Percentiles rank a stretch among this genome's conserved stretches.
Conservation (phyloP, 441 rosid genomes). For the Pelargonium exstipulatum region DNA sequence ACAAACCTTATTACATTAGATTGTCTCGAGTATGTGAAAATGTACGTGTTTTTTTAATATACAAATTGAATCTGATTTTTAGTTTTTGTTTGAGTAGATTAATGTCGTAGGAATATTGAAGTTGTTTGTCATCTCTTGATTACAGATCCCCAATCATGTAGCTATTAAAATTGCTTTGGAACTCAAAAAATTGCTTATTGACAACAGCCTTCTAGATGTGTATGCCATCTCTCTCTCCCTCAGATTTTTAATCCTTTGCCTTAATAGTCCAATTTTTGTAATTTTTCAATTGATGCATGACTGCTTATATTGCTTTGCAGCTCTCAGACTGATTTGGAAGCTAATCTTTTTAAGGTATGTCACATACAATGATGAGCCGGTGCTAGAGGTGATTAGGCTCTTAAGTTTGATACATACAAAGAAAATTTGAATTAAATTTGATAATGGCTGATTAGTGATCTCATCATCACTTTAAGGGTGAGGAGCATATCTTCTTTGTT, state of each 20-base stretch:
- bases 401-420: neutral
- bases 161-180: slow-evolving; percentile 96
- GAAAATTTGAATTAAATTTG: too few relatives aligned
- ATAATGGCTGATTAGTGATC: too few relatives aligned
- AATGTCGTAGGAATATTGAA: neutral
- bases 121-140: slow-evolving; percentile 9
- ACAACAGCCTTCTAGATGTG: slow-evolving; percentile 98
- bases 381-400: neutral
- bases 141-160: slow-evolving; percentile 91
- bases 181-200: slow-evolving; percentile 91
- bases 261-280: neutral
- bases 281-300: slow-evolving; percentile 13
- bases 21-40: too few relatives aligned
- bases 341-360: slow-evolving; percentile 78
- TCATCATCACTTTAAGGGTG: too few relatives aligned
- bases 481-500: too few relatives aligned
- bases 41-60: too few relatives aligned
- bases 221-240: slow-evolving; percentile 28
- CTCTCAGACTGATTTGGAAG: slow-evolving; percentile 90
- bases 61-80: too few relatives aligned
- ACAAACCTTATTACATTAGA: too few relatives aligned
- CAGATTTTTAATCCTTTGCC: neutral
- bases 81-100: too few relatives aligned
- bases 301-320: slow-evolving; percentile 37
- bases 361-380: neutral